phyloP scores from a whole-genome alignment of 169 alveolate genomes.

The Plasmodium reichenowi region DNA sequence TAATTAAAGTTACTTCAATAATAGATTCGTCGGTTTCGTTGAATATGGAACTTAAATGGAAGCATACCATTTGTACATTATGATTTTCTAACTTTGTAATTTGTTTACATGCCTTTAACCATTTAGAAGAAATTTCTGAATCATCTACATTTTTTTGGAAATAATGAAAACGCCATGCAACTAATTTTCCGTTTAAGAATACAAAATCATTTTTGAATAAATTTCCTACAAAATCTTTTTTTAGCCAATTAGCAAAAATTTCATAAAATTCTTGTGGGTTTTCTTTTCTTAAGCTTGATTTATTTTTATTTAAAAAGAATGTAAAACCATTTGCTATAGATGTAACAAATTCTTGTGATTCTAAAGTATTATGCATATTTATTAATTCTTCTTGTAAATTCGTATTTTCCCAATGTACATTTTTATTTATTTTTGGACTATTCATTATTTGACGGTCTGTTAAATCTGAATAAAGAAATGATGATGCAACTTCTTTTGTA shows the following conservation, averaged over 20 bases:
- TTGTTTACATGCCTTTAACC: slow-evolving; percentile 51
- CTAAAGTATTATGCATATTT: slow-evolving; percentile 13
- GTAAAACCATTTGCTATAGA: slow-evolving; percentile 49
- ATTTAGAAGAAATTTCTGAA: slow-evolving; percentile 31
- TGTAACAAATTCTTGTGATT: slow-evolving; percentile 45
- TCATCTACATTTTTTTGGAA: slow-evolving; percentile 46
- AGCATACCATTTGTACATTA: slow-evolving; percentile 51
- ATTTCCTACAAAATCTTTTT: slow-evolving; percentile 39
- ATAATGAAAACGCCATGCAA: slow-evolving; percentile 58
- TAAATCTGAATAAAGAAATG: slow-evolving; percentile 18
- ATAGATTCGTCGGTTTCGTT: slow-evolving; percentile 60
- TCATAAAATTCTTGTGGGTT: slow-evolving; percentile 16
- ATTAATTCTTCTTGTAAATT: slow-evolving; percentile 14
- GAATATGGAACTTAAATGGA: slow-evolving; percentile 43
- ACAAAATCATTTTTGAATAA: slow-evolving; percentile 50
- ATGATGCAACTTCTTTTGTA: neutral
- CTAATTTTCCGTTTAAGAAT: slow-evolving; percentile 28
- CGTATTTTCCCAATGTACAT: slow-evolving; percentile 29
- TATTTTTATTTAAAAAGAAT: slow-evolving; percentile 25
- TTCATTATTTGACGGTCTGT: slow-evolving; percentile 36
- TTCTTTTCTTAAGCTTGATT: slow-evolving; percentile 2
- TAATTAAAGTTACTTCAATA: slow-evolving; percentile 44
- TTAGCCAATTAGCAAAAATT: slow-evolving; percentile 38
- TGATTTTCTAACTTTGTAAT: slow-evolving; percentile 11
- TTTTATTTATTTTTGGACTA: slow-evolving; percentile 20